These are phyloP conservation scores for Neonectria hederae DNA, from an alignment of 2,329 filamentous ascomycete genomes.

Conservation along the genomic window DNA sequence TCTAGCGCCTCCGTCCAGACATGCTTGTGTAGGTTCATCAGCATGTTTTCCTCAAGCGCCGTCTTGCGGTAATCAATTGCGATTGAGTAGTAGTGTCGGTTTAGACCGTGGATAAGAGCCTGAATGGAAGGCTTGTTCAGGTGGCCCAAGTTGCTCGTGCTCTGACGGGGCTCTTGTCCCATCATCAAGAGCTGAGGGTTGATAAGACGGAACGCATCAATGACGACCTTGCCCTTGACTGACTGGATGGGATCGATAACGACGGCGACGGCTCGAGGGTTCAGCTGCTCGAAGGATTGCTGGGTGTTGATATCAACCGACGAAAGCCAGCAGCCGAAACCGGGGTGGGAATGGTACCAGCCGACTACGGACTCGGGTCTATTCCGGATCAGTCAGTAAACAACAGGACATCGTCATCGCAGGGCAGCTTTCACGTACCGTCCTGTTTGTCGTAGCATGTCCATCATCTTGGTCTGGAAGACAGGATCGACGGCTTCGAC, in stretches of 20 bases:
- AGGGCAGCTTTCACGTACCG: conserved; percentile 65
- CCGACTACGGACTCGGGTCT: conserved; percentile 97
- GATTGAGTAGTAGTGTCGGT: conserved; percentile 99
- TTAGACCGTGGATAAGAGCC: conserved; percentile 96
- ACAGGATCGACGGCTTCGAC: conserved; percentile 98
- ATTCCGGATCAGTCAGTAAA: conserved; percentile 27
- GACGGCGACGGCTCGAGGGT: conserved; percentile 93
- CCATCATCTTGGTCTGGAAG: conserved; percentile 99
- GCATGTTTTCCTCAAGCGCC: conserved; percentile 97
- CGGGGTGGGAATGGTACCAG: conserved; percentile 99
- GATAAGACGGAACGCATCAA: conserved; percentile 98
- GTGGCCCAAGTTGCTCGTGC: conserved; percentile 96
- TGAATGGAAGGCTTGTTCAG: conserved; percentile 99
- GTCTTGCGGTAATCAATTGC: conserved; percentile 98
- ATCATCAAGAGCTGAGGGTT: conserved; percentile 98
- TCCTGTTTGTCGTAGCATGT: conserved; percentile 97
- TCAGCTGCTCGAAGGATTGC: conserved; percentile 99
- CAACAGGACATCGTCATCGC: conserved; percentile 4
- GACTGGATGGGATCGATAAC: conserved; percentile 99
- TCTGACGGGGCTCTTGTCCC: conserved; percentile 96
- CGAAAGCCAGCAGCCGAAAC: conserved; percentile 98
- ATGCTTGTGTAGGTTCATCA: conserved; percentile 99
- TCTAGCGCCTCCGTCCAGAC: conserved; percentile 98
- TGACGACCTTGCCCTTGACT: conserved; percentile 99
- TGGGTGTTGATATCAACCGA: conserved; percentile 99